A percentile compares a stretch with the other conserved stretches of the same genome.
phyloP scores from a whole-genome alignment of 1,139 yeast genomes.

The Candida pseudoviswanathii region DNA sequence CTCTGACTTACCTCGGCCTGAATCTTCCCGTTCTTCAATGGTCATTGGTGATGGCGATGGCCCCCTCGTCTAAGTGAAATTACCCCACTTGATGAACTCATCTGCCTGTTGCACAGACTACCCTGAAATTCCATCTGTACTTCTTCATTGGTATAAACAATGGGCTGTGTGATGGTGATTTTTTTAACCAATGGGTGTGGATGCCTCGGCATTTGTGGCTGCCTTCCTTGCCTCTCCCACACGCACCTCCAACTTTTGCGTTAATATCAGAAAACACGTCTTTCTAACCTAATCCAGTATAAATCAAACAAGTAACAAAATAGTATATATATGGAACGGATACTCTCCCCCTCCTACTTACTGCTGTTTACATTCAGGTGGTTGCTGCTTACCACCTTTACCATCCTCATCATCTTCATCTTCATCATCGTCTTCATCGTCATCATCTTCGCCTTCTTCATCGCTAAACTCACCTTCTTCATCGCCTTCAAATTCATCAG shows the following conservation, averaged over 20 bases:
- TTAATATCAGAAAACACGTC: background rate
- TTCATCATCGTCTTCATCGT: conserved; percentile 37
- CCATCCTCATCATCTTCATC: conserved; percentile 42
- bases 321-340: background rate
- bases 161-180: too few species aligned
- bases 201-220: background rate
- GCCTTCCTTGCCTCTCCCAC: background rate
- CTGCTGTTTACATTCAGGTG: conserved; percentile 88
- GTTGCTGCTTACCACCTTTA: conserved; percentile 56
- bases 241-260: background rate
- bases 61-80: too few species aligned
- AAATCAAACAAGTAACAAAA: background rate
- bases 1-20: too few species aligned
- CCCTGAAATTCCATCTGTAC: too few species aligned
- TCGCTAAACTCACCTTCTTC: conserved; percentile 46
- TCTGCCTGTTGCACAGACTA: too few species aligned
- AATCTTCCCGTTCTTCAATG: too few species aligned
- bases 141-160: too few species aligned
- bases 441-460: conserved; percentile 54
- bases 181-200: too few species aligned
- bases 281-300: background rate
- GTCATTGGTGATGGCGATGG: too few species aligned
- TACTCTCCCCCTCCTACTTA: conserved; percentile 19
- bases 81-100: too few species aligned
- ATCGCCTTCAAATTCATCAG: conserved; percentile 48